phyloP scores from a whole-genome alignment of 192 early-diverging fungal genomes.

The Chytriomyces hyalinus region DNA sequence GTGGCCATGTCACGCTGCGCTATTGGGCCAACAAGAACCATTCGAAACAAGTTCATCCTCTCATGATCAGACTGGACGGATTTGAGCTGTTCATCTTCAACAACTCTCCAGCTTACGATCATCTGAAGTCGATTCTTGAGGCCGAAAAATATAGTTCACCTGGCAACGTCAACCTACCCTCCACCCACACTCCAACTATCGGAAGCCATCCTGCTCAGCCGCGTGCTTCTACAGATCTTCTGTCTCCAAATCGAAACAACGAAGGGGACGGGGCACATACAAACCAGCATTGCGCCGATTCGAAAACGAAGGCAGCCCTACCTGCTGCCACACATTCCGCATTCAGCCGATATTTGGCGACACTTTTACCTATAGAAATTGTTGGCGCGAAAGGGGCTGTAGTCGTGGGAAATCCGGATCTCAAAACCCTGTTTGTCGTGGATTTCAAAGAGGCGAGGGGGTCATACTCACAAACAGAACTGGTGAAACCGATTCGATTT shows the following conservation, averaged over 20 bases:
- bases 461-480: slow-evolving; percentile 47
- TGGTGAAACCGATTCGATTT: not conserved
- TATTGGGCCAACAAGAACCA: slow-evolving; percentile 60
- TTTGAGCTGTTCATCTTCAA: slow-evolving; percentile 86
- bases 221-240: not conserved
- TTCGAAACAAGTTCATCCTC: slow-evolving; percentile 48
- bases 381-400: slow-evolving; percentile 68
- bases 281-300: not conserved
- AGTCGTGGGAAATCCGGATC: slow-evolving; percentile 72
- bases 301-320: not conserved
- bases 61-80: slow-evolving; percentile 72
- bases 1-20: slow-evolving; percentile 74
- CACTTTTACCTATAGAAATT: slow-evolving; percentile 70
- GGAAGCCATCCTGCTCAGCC: not conserved
- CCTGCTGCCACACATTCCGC: not conserved
- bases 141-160: not conserved
- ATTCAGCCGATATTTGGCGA: not conserved
- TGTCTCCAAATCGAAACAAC: not conserved
- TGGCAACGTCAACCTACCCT: no score
- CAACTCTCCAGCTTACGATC: slow-evolving; percentile 71
- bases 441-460: slow-evolving; percentile 65
- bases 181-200: not conserved
- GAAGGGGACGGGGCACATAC: no score
- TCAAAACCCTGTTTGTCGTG: slow-evolving; percentile 64
- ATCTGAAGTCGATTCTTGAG: slow-evolving; percentile 44